Evolutionary conservation across 2,329 filamentous ascomycete genomes (phyloP), one percentile per base, ranked within the genome.

Genomic region (Talaromyces sp.): DNA sequence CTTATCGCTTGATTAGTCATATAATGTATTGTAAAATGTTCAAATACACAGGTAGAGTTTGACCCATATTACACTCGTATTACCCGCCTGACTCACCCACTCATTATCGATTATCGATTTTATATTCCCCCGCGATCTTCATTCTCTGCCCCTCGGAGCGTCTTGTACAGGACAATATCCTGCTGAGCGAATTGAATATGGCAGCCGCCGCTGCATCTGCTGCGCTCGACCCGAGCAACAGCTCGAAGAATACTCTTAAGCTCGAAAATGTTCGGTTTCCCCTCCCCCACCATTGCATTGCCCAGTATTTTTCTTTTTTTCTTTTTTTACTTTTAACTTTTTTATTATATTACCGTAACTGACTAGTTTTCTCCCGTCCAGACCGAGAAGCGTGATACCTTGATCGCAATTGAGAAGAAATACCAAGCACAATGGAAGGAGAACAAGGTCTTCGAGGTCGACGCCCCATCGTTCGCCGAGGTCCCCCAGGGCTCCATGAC

Each of bases 381-480:
- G 64, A 69, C 63, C 37, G 62, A 69, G 50, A 68, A 68, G 56
- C 64, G 65, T 64, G 63, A 67, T 47, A 61, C 65, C 49, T 56
- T 71, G 16, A 62, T 71, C 44, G 64, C 67, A 40, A 68, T 68
- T 66, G 93, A 97, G 79, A 95, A 94, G 78, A 91, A 91, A 71
- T 97, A 96, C 76, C 93, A 97, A 77, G 79, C 86, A 69, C 81
- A 87, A 83, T 96, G 91, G 91, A 84, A 87, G 67, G 80, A 89
- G 54, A 80, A 85, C 63, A 82, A 82, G 59, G 79, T 96, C 63
- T 99, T 97, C 82, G 83, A 97, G 75, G 82, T 87, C 65, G 80
- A 97, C 74, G 91, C 94, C 20, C 94, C 94, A 30, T 86, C 89
- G 17, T 85, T 86, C 47, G 77, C 82, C 58, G 91, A 97, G 63